phyloP scores from a whole-genome alignment of 768 basidiomycete species.

The Suillus plorans region DNA sequence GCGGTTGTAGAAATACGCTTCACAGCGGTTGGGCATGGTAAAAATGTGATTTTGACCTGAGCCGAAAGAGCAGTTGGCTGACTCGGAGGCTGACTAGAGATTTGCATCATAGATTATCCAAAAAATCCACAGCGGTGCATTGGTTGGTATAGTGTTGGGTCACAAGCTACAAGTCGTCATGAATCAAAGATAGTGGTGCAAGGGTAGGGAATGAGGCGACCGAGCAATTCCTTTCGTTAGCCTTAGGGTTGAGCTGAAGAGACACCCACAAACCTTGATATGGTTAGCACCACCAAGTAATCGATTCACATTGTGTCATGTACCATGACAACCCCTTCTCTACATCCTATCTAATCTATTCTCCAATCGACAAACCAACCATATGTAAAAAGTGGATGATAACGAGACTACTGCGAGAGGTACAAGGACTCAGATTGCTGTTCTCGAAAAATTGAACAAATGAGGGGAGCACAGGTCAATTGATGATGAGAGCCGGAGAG shows the following conservation, averaged over 20 bases:
- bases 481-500: background rate
- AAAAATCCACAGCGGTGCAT: background rate
- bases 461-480: background rate
- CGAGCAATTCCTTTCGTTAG: no score
- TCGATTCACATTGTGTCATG: background rate
- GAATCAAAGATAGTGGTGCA: background rate
- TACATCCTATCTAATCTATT: background rate
- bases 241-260: background rate
- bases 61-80: background rate
- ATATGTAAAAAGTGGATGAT: background rate
- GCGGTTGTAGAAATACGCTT: background rate
- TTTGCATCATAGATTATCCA: background rate
- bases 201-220: background rate
- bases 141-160: background rate
- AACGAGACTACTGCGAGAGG: background rate
- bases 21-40: background rate
- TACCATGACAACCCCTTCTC: background rate
- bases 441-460: background rate
- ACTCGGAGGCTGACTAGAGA: background rate
- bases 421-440: background rate
- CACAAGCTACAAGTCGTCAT: background rate
- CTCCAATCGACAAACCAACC: background rate
- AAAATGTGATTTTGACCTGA: background rate
- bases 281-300: background rate
- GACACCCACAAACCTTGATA: background rate